Conservation (phyloP, 164 flowering plant species). For the Annona squamosa region DNA sequence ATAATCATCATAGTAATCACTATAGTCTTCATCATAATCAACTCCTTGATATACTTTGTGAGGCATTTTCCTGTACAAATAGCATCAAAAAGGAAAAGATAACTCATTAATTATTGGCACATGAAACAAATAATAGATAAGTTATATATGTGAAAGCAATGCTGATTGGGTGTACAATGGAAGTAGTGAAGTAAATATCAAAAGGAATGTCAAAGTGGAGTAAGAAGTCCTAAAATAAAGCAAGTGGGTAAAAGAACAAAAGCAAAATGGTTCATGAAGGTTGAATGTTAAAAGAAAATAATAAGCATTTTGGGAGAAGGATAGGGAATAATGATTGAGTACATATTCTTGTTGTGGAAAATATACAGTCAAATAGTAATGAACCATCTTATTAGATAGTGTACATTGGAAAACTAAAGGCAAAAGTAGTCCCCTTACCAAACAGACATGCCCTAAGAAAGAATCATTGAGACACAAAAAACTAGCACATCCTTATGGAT, state of each 20-base stretch:
- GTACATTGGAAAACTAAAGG: no score
- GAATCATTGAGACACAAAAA: background rate
- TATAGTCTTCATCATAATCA: constrained; percentile 49
- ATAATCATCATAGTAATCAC: constrained; percentile 35
- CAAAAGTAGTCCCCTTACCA: no score
- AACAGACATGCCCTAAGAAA: background rate
- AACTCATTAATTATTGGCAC: background rate
- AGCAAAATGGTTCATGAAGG: no score
- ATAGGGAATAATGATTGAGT: background rate
- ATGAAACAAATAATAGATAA: background rate
- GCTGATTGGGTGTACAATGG: no score
- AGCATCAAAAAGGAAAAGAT: background rate
- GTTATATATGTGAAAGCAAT: background rate
- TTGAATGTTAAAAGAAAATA: background rate
- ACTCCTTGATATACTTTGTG: constrained; percentile 52
- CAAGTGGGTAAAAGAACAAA: no score
- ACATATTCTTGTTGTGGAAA: no score
- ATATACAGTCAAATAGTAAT: no score
- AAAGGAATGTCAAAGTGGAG: no score
- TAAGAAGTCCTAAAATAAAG: no score
- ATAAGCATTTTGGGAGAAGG: background rate
- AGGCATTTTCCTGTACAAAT: constrained; percentile 49
- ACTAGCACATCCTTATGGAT: background rate
- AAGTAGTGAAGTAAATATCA: no score
- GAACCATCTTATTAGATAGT: no score